Evolutionary conservation across 177 flowering plant species (phyloP).

Genomic region (Tripterygium wilfordii): DNA sequence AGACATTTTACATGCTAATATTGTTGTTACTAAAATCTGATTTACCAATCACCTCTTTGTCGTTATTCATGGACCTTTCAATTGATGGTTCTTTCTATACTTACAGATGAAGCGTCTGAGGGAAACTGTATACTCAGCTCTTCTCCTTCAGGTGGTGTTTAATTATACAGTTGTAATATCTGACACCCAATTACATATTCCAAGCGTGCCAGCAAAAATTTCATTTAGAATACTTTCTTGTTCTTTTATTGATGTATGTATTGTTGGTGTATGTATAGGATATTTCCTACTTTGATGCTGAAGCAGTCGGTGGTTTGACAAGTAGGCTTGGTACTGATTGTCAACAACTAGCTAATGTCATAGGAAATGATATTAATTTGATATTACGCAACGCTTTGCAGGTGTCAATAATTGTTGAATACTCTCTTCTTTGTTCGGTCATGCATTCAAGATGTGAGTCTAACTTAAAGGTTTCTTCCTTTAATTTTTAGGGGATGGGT

Average conservation of each 20-base stretch:
- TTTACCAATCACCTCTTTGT: neutral
- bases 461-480: neutral
- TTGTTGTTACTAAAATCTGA: too few relatives aligned
- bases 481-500: slow-evolving; percentile 75
- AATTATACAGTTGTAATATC: too few relatives aligned
- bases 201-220: too few relatives aligned
- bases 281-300: slow-evolving; percentile 78
- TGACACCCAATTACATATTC: too few relatives aligned
- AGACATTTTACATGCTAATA: too few relatives aligned
- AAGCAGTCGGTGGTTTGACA: slow-evolving; percentile 89
- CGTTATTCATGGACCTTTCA: neutral
- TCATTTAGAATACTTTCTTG: slow-evolving; percentile 2
- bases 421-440: too few relatives aligned
- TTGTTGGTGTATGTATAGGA: slow-evolving; percentile 45
- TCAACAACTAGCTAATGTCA: slow-evolving; percentile 92
- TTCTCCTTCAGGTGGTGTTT: slow-evolving; percentile 82
- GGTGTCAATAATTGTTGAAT: slow-evolving; percentile 55
- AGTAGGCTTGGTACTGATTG: slow-evolving; percentile 97
- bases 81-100: slow-evolving; percentile 10
- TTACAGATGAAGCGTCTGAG: slow-evolving; percentile 85
- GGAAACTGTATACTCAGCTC: slow-evolving; percentile 71
- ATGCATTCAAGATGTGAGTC: neutral
- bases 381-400: slow-evolving; percentile 74
- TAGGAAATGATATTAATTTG: slow-evolving; percentile 88
- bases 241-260: slow-evolving; percentile 1